Base-by-base conservation (phyloP, 257 asterid genomes). In the Echium plantagineum region DNA sequence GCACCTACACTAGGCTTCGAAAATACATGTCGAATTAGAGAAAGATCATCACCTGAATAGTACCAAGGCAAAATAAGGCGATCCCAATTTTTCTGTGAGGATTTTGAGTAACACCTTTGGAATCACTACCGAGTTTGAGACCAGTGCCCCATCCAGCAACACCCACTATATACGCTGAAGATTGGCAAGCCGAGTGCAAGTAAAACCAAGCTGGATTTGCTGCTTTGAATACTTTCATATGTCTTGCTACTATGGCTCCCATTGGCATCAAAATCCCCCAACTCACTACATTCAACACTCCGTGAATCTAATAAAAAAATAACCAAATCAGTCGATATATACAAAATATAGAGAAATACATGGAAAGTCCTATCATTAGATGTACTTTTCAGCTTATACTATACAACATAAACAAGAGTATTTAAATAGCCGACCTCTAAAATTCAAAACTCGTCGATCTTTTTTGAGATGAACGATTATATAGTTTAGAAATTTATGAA, bases 141-240 rank as follows among this genome's bases (percentile, higher is more conserved):
- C 96, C 94, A 0, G 94, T 87, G 35, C 71, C 93, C 94, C 94
- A 87, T 6, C 94, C 96, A 1, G 93, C 84, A 5, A 85, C 93
- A 2, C 96, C 96, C 6, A 85, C 83, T 13, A 66, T 55, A 67
- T 87, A 87, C 59, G 85, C 96, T 0, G 87, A 74, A 3, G 75
- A 30, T 68, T 87, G 96, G 67, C 83, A 74, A 13, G 79, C 61
- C 5, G 72, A 75, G 74, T 87, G 96, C 7, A 87, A 6, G 78
- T 87, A 87, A 63, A 87, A 87, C 96, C 96, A 87, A 0, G 86
- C 88, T 1, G 95, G 95, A 52, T 73, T 71, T 0, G 88, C 80
- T 3, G 76, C 72, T 52, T 81, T 80, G 86, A 84, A 86, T n/a
- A 86, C 94, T 77, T 79, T 86, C 72, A 86, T 35, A 46, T 86